Base-by-base conservation (phyloP, 495 filamentous ascomycete species). In the Coniosporium apollinis region DNA sequence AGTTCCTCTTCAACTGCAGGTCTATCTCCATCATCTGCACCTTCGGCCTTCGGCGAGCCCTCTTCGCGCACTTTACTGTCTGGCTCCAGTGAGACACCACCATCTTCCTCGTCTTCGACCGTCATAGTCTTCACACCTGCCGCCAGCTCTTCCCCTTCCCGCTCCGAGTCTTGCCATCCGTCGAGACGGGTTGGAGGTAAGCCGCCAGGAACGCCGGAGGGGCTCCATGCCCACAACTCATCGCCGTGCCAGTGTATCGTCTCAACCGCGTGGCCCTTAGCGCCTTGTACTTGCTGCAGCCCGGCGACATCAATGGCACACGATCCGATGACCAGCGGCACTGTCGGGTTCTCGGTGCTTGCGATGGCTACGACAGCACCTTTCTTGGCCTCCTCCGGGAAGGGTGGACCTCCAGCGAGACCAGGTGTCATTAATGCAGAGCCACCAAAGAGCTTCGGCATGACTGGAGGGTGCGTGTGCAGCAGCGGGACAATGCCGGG, bases 381-480 rank as follows among this genome's bases (percentile, higher is more conserved):
- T 51, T 74, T 72, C 13, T 64, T 69, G 7, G 77, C 78, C 15
- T 57, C 58, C 19, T 50, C 37, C 0, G 76, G 72, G 46, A 82
- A 82, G 0, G 77, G 77, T 3, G 77, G 77, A 13, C 78, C 75
- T 28, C 70, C 63, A 4, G 74, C 72, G 7, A 82, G 56, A 18
- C 77, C 77, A 1, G 77, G 77, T 1, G 69, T 80, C 77, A 82
- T 82, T n/a, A 82, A 54, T 52, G 79, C 75, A 2, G 77, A 75
- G 4, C 77, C 78, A 4, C 63, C 58, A 22, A 61, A 65, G 3
- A 82, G 56, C 51, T 79, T 81, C 33, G 62, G 52, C 44, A 82
- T 62, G 3, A 80, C 77, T 19, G 70, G 50, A 1, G 61, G 54
- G 6, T 71, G 70, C 0, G 77, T 82, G 42, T 78, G 63, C 3